Evolutionary conservation across 2,329 filamentous ascomycete species (phyloP), one percentile per base, ranked within the genome.

Genomic region (Pestalotiopsis fici): DNA sequence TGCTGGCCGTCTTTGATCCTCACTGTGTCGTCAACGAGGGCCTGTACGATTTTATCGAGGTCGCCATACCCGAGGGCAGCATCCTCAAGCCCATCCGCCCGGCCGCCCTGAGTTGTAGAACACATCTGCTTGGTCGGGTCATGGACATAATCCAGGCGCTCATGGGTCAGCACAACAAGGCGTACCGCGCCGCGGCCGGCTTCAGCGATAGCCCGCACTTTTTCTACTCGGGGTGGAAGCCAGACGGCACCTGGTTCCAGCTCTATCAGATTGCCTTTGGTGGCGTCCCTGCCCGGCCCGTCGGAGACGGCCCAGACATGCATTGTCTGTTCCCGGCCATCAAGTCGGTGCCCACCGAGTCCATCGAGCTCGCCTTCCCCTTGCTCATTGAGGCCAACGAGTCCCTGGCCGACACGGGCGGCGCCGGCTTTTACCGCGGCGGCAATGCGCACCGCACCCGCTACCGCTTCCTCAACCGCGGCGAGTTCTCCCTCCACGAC

Each of bases 261-360:
- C 76, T 86, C 0, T 85, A 84, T 69, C 83, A 85, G 67, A 85
- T 86, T 65, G 82, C 82, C 0, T 85, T 85, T 47, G 83, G 83
- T 4, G 83, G 83, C 27, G 83, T 85, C 0, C 83, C 83, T 3
- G 83, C 83, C 0, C 78, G 83, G 0, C 81, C 81, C 1, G 79
- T 80, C 5, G 83, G 83, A 23, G 83, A 85, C 63, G 83, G 83
- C 2, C 81, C 80, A 1, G 82, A 86, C 69, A 85, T 83, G 67
- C 83, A 85, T 70, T 85, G 83, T 59, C 74, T 86, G 3, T 85
- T 85, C 72, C 83, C 83, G 0, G 81, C 82, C 1, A 85, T 85
- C 74, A 86, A 85, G 68, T 82, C 80, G 1, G 83, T 85, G 28
- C 83, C 83, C 0, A 82, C 82, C 0, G 83, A 86, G 71, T 82